Percentiles rank a stretch among this genome's conserved stretches.
These are phyloP conservation scores for Curvularia hawaiiensis DNA, from an alignment of 2,329 filamentous ascomycete genomes.

Conservation along the genomic window DNA sequence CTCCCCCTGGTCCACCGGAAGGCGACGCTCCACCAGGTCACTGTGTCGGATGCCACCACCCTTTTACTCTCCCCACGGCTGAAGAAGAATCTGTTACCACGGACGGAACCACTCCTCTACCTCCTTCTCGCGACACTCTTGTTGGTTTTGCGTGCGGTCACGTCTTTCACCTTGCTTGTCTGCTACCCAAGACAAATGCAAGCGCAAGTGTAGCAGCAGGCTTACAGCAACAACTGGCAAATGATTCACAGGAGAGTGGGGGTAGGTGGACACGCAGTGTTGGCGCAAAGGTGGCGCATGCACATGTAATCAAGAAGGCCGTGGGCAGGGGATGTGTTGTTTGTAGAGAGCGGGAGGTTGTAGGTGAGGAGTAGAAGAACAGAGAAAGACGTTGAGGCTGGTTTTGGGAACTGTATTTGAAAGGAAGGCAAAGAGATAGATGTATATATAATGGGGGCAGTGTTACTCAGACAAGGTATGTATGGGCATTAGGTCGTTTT, in stretches of 20 bases:
- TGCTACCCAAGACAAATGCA: constrained; percentile 58
- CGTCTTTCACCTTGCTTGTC: constrained; percentile 76
- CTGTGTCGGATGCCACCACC: constrained; percentile 40
- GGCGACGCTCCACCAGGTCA: constrained; percentile 41
- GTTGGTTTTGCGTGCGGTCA: constrained; percentile 84
- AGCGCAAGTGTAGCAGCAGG: constrained; percentile 50
- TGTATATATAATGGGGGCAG: constrained; percentile 1
- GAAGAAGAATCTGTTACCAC: constrained; percentile 35
- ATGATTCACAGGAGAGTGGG: constrained; percentile 51
- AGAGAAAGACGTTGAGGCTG: not conserved
- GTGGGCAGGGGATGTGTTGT: constrained; percentile 54
- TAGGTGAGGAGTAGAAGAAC: constrained; percentile 18
- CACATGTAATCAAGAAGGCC: constrained; percentile 90
- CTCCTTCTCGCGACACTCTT: constrained; percentile 63
- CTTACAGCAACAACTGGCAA: constrained; percentile 50
- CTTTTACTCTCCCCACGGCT: constrained; percentile 39
- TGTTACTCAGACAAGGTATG: not conserved
- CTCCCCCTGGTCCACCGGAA: constrained; percentile 23
- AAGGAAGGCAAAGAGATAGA: not conserved
- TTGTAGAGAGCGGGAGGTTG: constrained; percentile 38
- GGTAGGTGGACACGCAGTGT: constrained; percentile 66
- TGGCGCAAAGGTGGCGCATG: constrained; percentile 58
- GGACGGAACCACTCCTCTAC: constrained; percentile 31
- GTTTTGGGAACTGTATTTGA: not conserved
- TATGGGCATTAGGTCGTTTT: not conserved